These are phyloP conservation scores for Cyclaneusma minus DNA, from an alignment of 2,329 filamentous ascomycete genomes.

Conservation along the genomic window DNA sequence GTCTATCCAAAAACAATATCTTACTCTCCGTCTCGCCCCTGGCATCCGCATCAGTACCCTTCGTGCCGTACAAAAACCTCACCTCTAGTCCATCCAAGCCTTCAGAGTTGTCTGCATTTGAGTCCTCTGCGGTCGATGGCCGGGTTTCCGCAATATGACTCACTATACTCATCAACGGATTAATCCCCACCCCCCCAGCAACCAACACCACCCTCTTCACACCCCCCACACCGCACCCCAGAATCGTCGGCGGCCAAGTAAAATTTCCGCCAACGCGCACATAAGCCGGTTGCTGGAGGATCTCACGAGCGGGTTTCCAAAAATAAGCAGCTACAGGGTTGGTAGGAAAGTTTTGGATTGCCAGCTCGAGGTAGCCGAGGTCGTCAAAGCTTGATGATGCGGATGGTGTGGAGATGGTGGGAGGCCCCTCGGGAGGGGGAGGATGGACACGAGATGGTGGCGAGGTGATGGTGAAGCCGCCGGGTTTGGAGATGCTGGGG, in stretches of 20 bases:
- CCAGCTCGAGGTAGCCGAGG: slow-evolving; percentile 52
- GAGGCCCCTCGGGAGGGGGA: slow-evolving; percentile 84
- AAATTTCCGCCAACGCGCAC: slow-evolving; percentile 73
- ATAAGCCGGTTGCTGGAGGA: slow-evolving; percentile 40
- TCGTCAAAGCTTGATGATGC: slow-evolving; percentile 24
- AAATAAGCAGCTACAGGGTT: slow-evolving; percentile 68
- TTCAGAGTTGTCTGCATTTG: no score
- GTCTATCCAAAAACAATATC: slow-evolving; percentile 35
- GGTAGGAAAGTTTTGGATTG: slow-evolving; percentile 53
- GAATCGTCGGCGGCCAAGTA: slow-evolving; percentile 51
- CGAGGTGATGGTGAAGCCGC: slow-evolving; percentile 82
- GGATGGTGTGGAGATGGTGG: slow-evolving; percentile 63
- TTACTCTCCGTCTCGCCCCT: slow-evolving; percentile 15
- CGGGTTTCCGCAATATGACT: slow-evolving; percentile 4
- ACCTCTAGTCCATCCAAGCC: slow-evolving; percentile 5
- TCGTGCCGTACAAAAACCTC: slow-evolving; percentile 13
- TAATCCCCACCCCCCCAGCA: slow-evolving; percentile 19
- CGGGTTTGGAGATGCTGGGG: slow-evolving; percentile 51
- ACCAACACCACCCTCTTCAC: slow-evolving; percentile 54
- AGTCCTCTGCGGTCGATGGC: background rate
- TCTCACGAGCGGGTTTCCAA: slow-evolving; percentile 40
- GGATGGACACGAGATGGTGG: no score
- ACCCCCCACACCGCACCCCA: slow-evolving; percentile 22
- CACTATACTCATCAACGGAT: slow-evolving; percentile 19
- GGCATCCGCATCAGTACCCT: slow-evolving; percentile 13